These are phyloP conservation scores for Punica granatum DNA, from an alignment of 345 rosid genomes.

Conservation along the genomic window DNA sequence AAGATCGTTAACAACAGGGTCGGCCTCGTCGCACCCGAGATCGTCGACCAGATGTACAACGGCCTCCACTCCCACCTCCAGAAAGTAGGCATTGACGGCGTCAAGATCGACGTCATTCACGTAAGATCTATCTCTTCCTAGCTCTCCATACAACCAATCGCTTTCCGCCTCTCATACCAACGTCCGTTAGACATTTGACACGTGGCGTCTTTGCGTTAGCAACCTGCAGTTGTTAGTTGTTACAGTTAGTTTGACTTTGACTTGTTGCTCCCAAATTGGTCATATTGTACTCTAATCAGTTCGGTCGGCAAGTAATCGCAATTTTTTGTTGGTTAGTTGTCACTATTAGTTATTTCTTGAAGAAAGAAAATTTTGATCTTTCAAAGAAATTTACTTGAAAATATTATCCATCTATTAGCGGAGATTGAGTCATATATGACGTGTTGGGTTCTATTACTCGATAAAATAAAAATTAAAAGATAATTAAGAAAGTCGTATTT, in stretches of 20 bases:
- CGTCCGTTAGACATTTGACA: not conserved
- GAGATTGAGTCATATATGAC: too few relatives aligned
- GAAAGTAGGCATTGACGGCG: slow-evolving; percentile 80
- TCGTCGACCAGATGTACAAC: slow-evolving; percentile 59
- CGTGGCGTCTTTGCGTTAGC: not conserved
- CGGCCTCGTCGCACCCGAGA: slow-evolving; percentile 70
- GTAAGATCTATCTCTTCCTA: not conserved
- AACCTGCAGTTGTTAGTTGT: not conserved
- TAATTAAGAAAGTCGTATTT: too few relatives aligned
- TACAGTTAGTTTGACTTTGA: slow-evolving; percentile 12
- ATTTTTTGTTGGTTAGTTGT: too few relatives aligned
- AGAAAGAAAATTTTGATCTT: too few relatives aligned
- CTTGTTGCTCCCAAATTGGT: not conserved
- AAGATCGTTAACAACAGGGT: slow-evolving; percentile 66
- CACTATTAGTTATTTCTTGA: too few relatives aligned
- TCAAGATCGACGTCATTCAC: slow-evolving; percentile 94
- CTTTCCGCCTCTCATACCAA: too few relatives aligned
- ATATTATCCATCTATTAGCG: too few relatives aligned
- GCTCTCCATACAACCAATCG: not conserved
- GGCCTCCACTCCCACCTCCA: slow-evolving; percentile 77
- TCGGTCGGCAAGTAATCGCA: slow-evolving; percentile 34
- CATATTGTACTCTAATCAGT: not conserved
- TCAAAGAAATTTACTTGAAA: too few relatives aligned
- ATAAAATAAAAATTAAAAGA: too few relatives aligned
- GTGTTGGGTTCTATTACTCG: too few relatives aligned